Conservation (phyloP, 345 rosid species). For the Dipteronia dyeriana region DNA sequence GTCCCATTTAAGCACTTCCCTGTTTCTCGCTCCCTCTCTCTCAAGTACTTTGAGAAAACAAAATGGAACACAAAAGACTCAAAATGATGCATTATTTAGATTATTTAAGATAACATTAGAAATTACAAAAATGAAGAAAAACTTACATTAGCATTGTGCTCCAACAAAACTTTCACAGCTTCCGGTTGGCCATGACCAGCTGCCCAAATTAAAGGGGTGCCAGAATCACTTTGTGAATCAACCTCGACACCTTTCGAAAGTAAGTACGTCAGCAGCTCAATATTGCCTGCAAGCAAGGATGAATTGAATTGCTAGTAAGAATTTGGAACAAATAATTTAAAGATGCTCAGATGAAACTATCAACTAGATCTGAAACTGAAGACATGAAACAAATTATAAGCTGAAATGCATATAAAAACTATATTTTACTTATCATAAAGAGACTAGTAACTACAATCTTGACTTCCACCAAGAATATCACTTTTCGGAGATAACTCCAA, state of each 20-base stretch:
- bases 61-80: background rate
- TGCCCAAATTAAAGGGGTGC: constrained; percentile 89
- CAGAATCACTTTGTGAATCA: constrained; percentile 86
- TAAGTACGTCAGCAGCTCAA: constrained; percentile 61
- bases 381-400: background rate
- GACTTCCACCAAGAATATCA: background rate
- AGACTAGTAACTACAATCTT: background rate
- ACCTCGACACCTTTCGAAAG: constrained; percentile 69
- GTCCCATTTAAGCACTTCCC: background rate
- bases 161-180: constrained; percentile 70
- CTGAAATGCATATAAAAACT: background rate
- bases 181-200: constrained; percentile 85
- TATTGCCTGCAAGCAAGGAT: constrained; percentile 54
- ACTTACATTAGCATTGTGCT: constrained; percentile 75
- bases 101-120: background rate
- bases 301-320: constrained; percentile 5
- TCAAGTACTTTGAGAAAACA: background rate
- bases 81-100: background rate
- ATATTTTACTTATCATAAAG: background rate
- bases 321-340: constrained; percentile 5
- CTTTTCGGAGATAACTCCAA: background rate
- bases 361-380: background rate
- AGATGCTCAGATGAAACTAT: background rate
- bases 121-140: background rate
- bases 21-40: background rate